These are phyloP conservation scores for Lodderomyces margitis DNA, from an alignment of 1,139 yeast species.

Conservation along the genomic window DNA sequence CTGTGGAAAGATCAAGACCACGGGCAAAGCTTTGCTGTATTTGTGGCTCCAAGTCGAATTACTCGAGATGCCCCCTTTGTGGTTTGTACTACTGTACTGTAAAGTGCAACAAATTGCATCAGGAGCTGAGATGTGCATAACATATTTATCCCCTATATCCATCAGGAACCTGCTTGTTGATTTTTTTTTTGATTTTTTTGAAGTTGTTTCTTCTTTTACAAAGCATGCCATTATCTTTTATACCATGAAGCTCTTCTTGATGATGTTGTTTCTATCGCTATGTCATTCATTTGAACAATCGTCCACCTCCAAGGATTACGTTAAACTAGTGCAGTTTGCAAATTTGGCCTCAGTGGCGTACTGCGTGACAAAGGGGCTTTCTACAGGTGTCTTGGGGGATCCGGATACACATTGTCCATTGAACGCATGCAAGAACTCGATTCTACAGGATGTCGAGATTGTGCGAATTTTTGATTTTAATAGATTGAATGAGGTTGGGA, in stretches of 20 bases:
- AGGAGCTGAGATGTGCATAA: slow-evolving; percentile 43
- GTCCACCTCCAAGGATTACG: slow-evolving; percentile 21
- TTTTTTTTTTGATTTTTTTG: slow-evolving; percentile 3
- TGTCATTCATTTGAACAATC: background rate
- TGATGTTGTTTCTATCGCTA: background rate
- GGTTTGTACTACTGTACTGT: slow-evolving; percentile 46
- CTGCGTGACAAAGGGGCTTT: slow-evolving; percentile 34
- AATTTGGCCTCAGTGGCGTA: slow-evolving; percentile 37
- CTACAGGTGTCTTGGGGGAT: slow-evolving; percentile 23
- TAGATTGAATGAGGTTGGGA: slow-evolving; percentile 46
- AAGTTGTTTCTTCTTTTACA: background rate
- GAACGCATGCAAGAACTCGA: slow-evolving; percentile 20
- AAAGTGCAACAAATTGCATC: slow-evolving; percentile 39
- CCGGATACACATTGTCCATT: slow-evolving; percentile 22
- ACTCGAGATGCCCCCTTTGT: slow-evolving; percentile 41
- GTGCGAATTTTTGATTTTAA: slow-evolving; percentile 39
- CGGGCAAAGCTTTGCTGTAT: slow-evolving; percentile 42
- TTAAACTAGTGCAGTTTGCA: slow-evolving; percentile 32
- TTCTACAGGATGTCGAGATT: slow-evolving; percentile 27
- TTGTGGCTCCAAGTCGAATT: slow-evolving; percentile 39
- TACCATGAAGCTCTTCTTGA: slow-evolving; percentile 3
- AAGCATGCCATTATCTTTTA: background rate
- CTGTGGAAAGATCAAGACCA: slow-evolving; percentile 26
- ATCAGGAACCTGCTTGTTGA: background rate
- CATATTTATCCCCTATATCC: slow-evolving; percentile 5